Conservation (phyloP, 75 land plant genomes). For the Cupressus sempervirens region DNA sequence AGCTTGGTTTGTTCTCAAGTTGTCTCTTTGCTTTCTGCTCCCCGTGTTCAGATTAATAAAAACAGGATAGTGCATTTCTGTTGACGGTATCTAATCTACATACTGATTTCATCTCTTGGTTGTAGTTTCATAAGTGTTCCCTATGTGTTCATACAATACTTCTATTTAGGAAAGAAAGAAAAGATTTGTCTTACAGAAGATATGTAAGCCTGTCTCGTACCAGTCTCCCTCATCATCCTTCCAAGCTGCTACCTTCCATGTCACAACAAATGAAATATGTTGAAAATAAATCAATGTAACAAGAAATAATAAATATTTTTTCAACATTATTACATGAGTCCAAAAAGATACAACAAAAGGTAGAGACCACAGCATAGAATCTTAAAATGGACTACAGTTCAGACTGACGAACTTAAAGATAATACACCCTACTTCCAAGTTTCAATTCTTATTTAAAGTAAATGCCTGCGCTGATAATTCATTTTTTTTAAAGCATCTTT, state of each 20-base stretch:
- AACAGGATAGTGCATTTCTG: no score
- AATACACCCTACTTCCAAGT: background rate
- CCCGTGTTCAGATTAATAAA: no score
- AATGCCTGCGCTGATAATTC: background rate
- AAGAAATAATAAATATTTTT: background rate
- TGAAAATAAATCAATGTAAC: background rate
- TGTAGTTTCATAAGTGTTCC: no score
- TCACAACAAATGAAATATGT: background rate
- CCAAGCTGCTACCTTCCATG: constrained; percentile 90
- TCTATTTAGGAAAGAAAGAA: no score
- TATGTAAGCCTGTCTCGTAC: constrained; percentile 99
- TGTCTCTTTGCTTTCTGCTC: no score
- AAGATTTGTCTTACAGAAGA: constrained; percentile 70
- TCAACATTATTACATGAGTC: background rate
- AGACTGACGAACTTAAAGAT: background rate
- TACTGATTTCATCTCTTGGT: no score
- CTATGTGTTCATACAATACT: no score
- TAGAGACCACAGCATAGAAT: background rate
- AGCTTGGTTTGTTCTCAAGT: no score
- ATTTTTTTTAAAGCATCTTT: background rate
- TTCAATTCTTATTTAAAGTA: background rate
- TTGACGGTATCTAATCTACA: no score
- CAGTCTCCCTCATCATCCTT: constrained; percentile 98
- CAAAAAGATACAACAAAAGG: background rate
- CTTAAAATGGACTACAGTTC: background rate